Percentiles rank a stretch among this genome's conserved stretches.
phyloP scores from a whole-genome alignment of 2,329 filamentous ascomycete species.

The Trichoderma sp. region DNA sequence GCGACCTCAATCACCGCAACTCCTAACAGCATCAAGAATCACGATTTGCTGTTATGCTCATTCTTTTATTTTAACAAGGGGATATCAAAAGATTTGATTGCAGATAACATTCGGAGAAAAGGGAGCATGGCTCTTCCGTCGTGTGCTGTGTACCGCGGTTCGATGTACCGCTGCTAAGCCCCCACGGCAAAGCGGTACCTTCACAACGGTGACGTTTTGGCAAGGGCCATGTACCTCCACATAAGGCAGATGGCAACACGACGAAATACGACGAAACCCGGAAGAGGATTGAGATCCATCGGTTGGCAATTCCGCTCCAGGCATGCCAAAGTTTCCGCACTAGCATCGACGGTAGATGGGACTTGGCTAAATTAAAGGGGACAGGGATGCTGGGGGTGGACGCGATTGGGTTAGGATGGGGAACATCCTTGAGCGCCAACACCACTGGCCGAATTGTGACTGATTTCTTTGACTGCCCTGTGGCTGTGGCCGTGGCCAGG shows the following conservation, averaged over 20 bases:
- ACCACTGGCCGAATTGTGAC: no score
- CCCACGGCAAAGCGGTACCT: neutral
- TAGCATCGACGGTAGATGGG: constrained; percentile 27
- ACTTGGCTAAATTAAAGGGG: constrained; percentile 24
- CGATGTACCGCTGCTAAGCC: constrained; percentile 7
- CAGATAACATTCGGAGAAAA: neutral
- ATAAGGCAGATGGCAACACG: neutral
- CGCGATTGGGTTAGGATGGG: neutral
- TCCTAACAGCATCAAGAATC: neutral
- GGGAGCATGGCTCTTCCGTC: constrained; percentile 11
- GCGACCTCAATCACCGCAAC: neutral
- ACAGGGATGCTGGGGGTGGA: constrained; percentile 11
- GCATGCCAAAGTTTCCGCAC: constrained; percentile 19
- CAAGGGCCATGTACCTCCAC: constrained; percentile 1
- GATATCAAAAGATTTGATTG: neutral
- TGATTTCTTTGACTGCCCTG: neutral
- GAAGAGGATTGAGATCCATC: constrained; percentile 15
- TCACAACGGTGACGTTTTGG: no score
- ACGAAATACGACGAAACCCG: constrained; percentile 6
- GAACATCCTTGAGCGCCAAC: neutral
- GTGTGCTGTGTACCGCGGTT: neutral
- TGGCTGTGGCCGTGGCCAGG: neutral
- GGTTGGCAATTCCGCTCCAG: constrained; percentile 20
- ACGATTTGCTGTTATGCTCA: neutral
- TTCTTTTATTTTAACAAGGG: neutral